Evolutionary conservation across 768 basidiomycete genomes (phyloP), one percentile per base, ranked within the genome.

Genomic region (Pleurotus salmoneostramineus): DNA sequence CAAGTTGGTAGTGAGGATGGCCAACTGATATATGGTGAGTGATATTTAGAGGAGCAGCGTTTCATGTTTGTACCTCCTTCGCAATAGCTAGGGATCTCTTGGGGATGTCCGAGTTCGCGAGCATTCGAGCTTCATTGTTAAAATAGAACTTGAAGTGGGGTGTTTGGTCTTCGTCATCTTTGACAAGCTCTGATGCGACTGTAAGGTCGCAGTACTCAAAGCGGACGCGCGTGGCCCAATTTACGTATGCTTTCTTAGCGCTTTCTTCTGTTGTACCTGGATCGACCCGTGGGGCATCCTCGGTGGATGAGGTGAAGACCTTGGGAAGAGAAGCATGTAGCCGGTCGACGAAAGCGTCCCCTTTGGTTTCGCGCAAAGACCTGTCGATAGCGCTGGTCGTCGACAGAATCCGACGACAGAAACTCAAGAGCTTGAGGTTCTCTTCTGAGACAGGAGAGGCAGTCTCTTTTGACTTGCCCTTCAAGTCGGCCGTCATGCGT

Each of bases 201-300:
- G 85, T 81, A 61, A 97, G 78, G 71, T 97, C 93, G 68, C 93
- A 95, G 67, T 97, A 96, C 69, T 95, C 91, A 72, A 97, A 98
- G 52, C 94, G 80, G 27, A 83, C 82, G 15, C 80, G 77, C 7
- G 78, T 90, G 4, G 91, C 93, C 95, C 95, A 98, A 42, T 89
- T 83, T 56, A 90, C 66, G 69, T 98, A 97, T 6, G 80, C 78
- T 67, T 85, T 86, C 62, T 77, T 76, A 1, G 84, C 77, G 32
- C 80, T 81, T 67, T 89, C 91, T 44, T 91, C 87, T 2, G 87
- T 85, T 6, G 76, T 68, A 36, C 83, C 84, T 2, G 78, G 74
- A 58, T 85, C 78, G 51, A 83, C 72, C 27, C 52, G 52, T 36
- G 74, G 65, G 52, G 72, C 70, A 15, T 74, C 68, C 2, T 70